A percentile compares a stretch with the other conserved stretches of the same genome.
These are phyloP conservation scores for Leishmania mexicana DNA, from an alignment of 208 protist species.

Conservation along the genomic window DNA sequence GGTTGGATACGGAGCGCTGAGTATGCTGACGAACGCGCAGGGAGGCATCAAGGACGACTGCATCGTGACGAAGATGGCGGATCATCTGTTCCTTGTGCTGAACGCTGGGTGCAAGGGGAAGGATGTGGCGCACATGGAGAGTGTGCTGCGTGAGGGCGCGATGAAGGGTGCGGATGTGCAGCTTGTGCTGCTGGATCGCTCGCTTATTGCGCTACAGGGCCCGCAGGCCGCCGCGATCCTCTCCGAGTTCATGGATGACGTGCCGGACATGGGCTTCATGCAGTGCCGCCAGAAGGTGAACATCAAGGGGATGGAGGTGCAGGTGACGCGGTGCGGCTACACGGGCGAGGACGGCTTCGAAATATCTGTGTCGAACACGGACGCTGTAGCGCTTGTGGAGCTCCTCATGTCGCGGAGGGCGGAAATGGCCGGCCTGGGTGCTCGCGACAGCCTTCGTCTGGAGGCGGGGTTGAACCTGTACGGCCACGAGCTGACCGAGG, in stretches of 20 bases:
- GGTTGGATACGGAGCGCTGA: slow-evolving; percentile 60
- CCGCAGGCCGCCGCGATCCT: slow-evolving; percentile 79
- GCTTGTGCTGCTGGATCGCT: slow-evolving; percentile 74
- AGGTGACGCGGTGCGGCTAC: slow-evolving; percentile 95
- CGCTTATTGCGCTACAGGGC: slow-evolving; percentile 95
- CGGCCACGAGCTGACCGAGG: slow-evolving; percentile 96
- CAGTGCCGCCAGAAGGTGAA: slow-evolving; percentile 37
- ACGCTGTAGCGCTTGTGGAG: slow-evolving; percentile 58
- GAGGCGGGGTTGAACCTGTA: slow-evolving; percentile 99
- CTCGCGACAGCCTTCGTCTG: slow-evolving; percentile 95
- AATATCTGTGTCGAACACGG: slow-evolving; percentile 71
- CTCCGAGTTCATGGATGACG: slow-evolving; percentile 34
- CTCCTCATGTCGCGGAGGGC: slow-evolving; percentile 56
- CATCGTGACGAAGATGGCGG: slow-evolving; percentile 91
- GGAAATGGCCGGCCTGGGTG: slow-evolving; percentile 91
- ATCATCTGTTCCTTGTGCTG: slow-evolving; percentile 94
- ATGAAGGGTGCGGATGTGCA: slow-evolving; percentile 81
- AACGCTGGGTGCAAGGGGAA: slow-evolving; percentile 97
- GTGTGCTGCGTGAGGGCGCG: slow-evolving; percentile 18
- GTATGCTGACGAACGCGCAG: slow-evolving; percentile 94
- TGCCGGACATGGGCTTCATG: slow-evolving; percentile 88
- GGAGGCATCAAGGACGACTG: slow-evolving; percentile 96
- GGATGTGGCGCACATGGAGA: slow-evolving; percentile 90
- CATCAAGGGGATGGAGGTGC: slow-evolving; percentile 52
- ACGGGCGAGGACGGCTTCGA: slow-evolving; percentile 99